Percentiles rank a stretch among this genome's conserved stretches.
These are phyloP conservation scores for Cornus kousa DNA, from an alignment of 148 eudicot species.

Conservation along the genomic window DNA sequence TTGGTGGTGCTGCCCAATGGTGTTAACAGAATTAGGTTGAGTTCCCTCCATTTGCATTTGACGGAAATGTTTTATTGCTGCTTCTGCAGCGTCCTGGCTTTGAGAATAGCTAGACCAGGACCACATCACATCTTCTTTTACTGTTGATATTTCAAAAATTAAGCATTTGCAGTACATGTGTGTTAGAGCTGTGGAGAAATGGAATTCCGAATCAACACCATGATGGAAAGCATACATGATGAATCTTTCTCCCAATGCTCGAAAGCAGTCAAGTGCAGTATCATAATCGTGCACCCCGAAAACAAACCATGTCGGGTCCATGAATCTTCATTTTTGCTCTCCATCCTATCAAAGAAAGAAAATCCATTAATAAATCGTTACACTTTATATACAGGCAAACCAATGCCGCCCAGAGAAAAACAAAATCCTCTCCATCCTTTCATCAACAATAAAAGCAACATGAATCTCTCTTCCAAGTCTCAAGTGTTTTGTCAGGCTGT, in stretches of 20 bases:
- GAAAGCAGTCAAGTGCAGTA: constrained; percentile 39
- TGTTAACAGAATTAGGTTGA: constrained; percentile 38
- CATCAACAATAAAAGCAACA: constrained; percentile 36
- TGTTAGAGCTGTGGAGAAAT: constrained; percentile 37
- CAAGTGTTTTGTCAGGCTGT: constrained; percentile 19
- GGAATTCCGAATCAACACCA: constrained; percentile 34
- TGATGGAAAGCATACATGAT: constrained; percentile 46
- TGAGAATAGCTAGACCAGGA: constrained; percentile 37
- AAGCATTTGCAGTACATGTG: constrained; percentile 28
- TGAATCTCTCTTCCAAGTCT: constrained; percentile 41
- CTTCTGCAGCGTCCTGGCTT: constrained; percentile 18
- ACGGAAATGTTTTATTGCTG: constrained; percentile 34
- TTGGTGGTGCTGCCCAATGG: constrained; percentile 31
- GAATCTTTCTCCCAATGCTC: constrained; percentile 45
- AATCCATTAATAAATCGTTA: constrained; percentile 30
- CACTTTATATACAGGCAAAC: constrained; percentile 37
- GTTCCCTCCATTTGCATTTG: constrained; percentile 41
- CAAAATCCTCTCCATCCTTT: constrained; percentile 28
- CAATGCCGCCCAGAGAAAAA: constrained; percentile 40
- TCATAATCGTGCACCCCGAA: constrained; percentile 35
- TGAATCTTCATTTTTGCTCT: constrained; percentile 45
- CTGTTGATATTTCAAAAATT: constrained; percentile 26
- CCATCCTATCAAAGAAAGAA: constrained; percentile 36
- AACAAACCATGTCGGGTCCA: constrained; percentile 62
- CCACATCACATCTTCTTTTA: constrained; percentile 50